Conservation (phyloP, 352 stramenopile species). For the Saprolegnia diclina region DNA sequence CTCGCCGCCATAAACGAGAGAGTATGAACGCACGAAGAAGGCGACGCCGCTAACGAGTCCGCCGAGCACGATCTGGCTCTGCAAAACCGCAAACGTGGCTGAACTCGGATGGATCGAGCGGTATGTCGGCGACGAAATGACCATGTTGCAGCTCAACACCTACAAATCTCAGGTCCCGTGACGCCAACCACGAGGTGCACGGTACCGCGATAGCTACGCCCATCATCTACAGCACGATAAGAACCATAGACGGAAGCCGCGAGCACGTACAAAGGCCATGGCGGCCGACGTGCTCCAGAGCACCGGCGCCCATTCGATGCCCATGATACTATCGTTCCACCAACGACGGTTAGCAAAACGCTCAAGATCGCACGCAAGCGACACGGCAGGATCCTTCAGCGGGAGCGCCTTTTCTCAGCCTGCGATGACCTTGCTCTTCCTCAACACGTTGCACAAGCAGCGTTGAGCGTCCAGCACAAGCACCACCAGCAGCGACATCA, state of each 20-base stretch:
- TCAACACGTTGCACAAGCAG: too few species aligned
- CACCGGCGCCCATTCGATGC: neutral
- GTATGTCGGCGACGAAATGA: slow-evolving; percentile 6
- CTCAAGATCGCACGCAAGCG: neutral
- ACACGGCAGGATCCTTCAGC: too few species aligned
- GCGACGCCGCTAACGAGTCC: neutral
- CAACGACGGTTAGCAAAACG: neutral
- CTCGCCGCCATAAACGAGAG: neutral
- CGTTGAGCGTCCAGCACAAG: too few species aligned
- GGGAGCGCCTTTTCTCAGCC: too few species aligned
- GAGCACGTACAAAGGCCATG: neutral
- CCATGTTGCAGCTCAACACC: slow-evolving; percentile 3
- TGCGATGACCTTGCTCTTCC: too few species aligned
- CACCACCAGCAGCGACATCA: too few species aligned
- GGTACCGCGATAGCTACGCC: neutral
- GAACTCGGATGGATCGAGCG: neutral
- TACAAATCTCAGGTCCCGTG: neutral
- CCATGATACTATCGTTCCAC: neutral
- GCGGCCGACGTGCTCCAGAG: neutral
- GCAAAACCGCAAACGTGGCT: neutral
- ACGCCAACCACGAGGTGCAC: neutral
- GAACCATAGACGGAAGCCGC: neutral
- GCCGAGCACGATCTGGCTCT: slow-evolving; percentile 3
- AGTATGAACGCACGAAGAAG: neutral
- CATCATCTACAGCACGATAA: neutral